Evolutionary conservation across 176 grass and related monocot species (phyloP).

Genomic region (Carex littledalei): DNA sequence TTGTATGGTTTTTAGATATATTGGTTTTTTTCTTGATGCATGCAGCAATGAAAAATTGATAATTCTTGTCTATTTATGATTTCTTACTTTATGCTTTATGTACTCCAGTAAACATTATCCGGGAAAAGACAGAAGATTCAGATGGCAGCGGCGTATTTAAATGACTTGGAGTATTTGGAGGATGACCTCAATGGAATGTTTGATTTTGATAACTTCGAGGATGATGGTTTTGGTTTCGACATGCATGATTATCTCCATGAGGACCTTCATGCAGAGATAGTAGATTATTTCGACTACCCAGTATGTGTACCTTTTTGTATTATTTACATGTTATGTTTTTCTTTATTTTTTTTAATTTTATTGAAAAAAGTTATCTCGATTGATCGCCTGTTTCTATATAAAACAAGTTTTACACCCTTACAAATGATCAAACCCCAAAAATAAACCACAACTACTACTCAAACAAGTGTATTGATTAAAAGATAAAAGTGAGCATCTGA

Average conservation of each 20-base stretch:
- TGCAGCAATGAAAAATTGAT: not conserved
- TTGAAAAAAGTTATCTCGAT: not conserved
- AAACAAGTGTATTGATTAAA: not conserved
- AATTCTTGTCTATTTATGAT: not conserved
- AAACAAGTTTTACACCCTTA: not conserved
- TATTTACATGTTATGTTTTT: not conserved
- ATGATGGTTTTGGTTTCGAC: conserved; percentile 20
- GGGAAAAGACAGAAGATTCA: not conserved
- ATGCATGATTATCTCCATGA: not conserved
- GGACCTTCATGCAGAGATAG: conserved; percentile 8
- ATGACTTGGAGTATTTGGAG: conserved; percentile 21
- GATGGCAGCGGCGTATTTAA: not conserved
- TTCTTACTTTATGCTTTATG: not conserved
- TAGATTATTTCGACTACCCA: not conserved
- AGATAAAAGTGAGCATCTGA: not conserved
- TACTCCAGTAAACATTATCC: not conserved
- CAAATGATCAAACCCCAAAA: not conserved
- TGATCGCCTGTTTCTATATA: not conserved
- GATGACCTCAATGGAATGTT: conserved; percentile 4
- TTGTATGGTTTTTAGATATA: not conserved
- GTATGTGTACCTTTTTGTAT: conserved; percentile 13
- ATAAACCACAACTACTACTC: not conserved
- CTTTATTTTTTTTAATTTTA: not conserved
- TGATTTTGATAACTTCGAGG: conserved; percentile 19
- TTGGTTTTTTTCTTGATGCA: not conserved